Base-by-base conservation (phyloP, 1,284 basidiomycete genomes). In the Apiotrichum gracile region DNA sequence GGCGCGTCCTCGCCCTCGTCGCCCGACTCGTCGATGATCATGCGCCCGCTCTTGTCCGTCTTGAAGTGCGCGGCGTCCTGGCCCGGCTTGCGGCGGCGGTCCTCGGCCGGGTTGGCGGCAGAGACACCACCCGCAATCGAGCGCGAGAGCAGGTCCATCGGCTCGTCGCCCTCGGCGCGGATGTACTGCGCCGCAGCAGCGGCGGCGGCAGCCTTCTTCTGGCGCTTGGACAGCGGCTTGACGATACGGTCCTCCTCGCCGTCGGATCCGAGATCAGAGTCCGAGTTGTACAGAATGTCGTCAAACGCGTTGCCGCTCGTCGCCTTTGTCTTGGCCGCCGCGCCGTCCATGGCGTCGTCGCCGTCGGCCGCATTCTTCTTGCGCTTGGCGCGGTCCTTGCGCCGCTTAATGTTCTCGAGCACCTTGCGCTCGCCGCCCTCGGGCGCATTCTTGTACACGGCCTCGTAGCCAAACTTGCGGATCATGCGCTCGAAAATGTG, bases 401-500 rank as follows among this genome's bases (percentile, higher is more conserved):
- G 80, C 78, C 91, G 92, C 74, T 86, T 88, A 73, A 94, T 92
- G 71, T 90, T 91, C 52, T 85, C 77, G n/a, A 94, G 78, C 10
- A 97, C 86, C 70, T 82, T 83, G 47, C 86, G 86, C 62, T 87
- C 84, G 3, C 70, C 68, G 19, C 86, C 85, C 39, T 52, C 53
- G 58, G 82, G 87, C 4, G 79, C 76, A 44, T 71, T 61, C 44
- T 67, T 61, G 58, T 78, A 78, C 7, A 99, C 84, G 21, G 85
- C 85, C 47, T 93, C 85, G 79, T 84, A 96, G 0, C 86, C 87
- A 68, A 97, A 96, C 58, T 92, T 83, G 57, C 94, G 81, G 59
- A 98, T 81, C 81, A 98, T 85, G 43, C 96, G 84, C 78, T 98
- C 96, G 64, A 98, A 91, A 55, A 98, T 92, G 75, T 97, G 93